Base-by-base conservation (phyloP, 805 yeast species). In the Ogataea corticis region DNA sequence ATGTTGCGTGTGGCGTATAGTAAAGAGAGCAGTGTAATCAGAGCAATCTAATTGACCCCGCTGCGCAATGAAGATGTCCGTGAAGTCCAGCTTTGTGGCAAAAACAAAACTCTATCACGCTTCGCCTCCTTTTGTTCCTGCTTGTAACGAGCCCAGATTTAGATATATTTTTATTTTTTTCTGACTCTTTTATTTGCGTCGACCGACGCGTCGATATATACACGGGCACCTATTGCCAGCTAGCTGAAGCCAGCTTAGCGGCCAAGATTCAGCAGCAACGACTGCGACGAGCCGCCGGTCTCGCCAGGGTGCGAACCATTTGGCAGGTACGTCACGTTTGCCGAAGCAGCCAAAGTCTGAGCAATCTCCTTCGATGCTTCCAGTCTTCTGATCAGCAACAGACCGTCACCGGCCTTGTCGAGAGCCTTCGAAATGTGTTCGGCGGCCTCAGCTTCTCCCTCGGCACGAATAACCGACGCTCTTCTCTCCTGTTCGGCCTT, bases 381-480 rank as follows among this genome's bases (percentile, higher is more conserved):
- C 56, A 94, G 81, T 72, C 98, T 81, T 77, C 99, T 82, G 59
- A 94, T 91, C 73, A 87, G 78, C 63, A 94, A 75, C 57, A 94
- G 76, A 55, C 98, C 98, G 63, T 94, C 98, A 66, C 99, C 99
- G 18, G 95, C 90, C 72, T 90, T 91, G 44, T 84, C 80, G 55
- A 94, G 78, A 4, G 98, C 97, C 68, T 83, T 87, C 29, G 97
- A 89, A 51, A 94, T 94, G 50, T 83, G 83, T 49, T 94, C 98
- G 3, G 99, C 99, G 47, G 96, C 89, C 68, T 94, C 98, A 41
- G 99, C 99, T 72, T 94, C 99, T 71, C 98, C 99, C 70, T 94
- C 99, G 23, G 99, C 99, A 61, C 98, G 82, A 56, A 94, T 91
- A 59, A 94, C 89, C 38, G 87, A 74, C 2, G 98, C 99, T 67